Evolutionary conservation across 2,329 filamentous ascomycete species (phyloP), one percentile per base, ranked within the genome.

Genomic region (Sordariomycetes sp.): DNA sequence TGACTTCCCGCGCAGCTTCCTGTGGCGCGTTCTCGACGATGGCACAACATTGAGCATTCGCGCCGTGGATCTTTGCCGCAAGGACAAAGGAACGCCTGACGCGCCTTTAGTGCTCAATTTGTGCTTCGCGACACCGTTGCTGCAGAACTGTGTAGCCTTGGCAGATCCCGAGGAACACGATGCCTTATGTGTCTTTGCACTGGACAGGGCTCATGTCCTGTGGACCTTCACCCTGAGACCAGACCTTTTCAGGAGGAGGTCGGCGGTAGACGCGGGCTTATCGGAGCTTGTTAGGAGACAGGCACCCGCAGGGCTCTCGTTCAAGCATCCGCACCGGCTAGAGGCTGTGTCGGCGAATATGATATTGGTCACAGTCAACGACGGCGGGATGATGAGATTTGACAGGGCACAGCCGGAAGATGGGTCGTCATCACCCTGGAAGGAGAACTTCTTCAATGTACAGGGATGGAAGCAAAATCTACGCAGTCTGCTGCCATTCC

Each of bases 11-110:
- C 79, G 84, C 51, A 86, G 77, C 57, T 93, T 96, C 53, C 70
- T 94, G 31, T 98, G 92, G 92, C 77, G 90, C 46, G 72, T 96
- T 25, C 63, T 95, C 40, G 82, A 94, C 50, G 78, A 86, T 48
- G 77, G 79, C 49, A 83, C 75, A 45, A 68, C 86, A 41, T 68
- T 98, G 46, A 90, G 92, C 59, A 70, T 98, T 33, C 82, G 86
- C 51, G 79, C 78, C 26, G 77, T 85, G 39, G 92, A 98, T 58
- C 63, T 95, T 44, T 82, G 77, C 53, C 87, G 73, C 62, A 74
- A 69, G 44, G 70, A 68, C 40, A 71, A 68, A 45, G 72, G 77
- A 16, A 59, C 67, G 28, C 15, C 32, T 4, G 86, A 93, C 57
- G 76, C 83, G 35, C 76, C 80, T 43, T 64, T 92, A 33, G 80